Evolutionary conservation across 306 rosid genomes (phyloP).

Genomic region (Comarum palustre): DNA sequence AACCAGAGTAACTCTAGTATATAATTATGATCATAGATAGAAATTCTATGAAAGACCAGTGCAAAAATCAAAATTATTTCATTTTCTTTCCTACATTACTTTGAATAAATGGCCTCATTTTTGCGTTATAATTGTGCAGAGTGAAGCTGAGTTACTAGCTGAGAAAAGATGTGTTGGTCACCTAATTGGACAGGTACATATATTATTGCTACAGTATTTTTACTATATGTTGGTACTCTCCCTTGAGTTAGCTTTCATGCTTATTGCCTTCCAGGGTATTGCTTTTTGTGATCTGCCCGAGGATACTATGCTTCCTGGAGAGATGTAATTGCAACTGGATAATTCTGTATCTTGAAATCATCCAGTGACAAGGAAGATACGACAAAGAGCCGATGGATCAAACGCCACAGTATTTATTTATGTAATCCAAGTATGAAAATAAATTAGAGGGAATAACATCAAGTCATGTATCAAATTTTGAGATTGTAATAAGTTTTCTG

Average conservation of each 20-base stretch:
- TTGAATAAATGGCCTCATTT: not conserved
- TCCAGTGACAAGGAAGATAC: not conserved
- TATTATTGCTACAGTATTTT: not conserved
- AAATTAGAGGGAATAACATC: not conserved
- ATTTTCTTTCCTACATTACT: not conserved
- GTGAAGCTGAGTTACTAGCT: conserved; percentile 87
- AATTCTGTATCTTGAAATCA: not conserved
- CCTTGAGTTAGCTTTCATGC: conserved; percentile 13
- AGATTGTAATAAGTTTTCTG: conserved; percentile 16
- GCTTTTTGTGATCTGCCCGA: conserved; percentile 91
- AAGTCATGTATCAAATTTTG: conserved; percentile 28
- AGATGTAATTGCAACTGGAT: conserved; percentile 47
- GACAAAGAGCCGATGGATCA: conserved; percentile 11
- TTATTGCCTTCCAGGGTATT: conserved; percentile 49
- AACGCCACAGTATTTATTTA: not conserved
- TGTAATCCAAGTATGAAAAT: conserved; percentile 18
- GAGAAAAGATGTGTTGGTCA: conserved; percentile 98
- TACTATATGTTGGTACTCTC: conserved; percentile 1
- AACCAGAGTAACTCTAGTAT: not conserved
- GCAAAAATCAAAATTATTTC: not conserved
- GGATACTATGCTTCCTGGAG: conserved; percentile 98
- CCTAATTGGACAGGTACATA: conserved; percentile 85
- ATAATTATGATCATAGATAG: not conserved
- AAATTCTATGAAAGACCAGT: not conserved
- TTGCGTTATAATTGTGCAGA: conserved; percentile 39